These are phyloP conservation scores for Diphasiastrum complanatum DNA, from an alignment of 83 land plant species.

Conservation along the genomic window DNA sequence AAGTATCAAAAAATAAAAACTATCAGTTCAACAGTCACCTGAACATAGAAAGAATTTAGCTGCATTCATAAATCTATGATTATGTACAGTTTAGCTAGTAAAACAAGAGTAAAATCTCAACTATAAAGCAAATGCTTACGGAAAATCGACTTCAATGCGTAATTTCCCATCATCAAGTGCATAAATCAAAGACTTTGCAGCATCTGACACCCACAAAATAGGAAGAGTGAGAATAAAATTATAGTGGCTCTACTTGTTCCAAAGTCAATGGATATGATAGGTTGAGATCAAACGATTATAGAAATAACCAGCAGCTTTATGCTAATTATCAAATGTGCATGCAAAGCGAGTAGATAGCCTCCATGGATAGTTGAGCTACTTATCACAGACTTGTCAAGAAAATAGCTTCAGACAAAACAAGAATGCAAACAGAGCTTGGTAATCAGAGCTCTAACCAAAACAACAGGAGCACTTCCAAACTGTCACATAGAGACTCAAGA, in stretches of 20 bases:
- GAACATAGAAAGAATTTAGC: constrained; percentile 4
- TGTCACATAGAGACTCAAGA: too few species aligned
- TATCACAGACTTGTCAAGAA: too few species aligned
- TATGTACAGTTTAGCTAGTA: not conserved
- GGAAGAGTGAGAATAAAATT: not conserved
- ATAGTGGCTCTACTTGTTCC: not conserved
- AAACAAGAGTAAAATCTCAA: not conserved
- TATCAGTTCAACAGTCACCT: not conserved
- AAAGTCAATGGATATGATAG: too few species aligned
- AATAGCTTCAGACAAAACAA: too few species aligned
- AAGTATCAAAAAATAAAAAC: not conserved
- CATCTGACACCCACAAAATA: constrained; percentile 33
- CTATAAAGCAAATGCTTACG: constrained; percentile 38
- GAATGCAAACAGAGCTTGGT: too few species aligned
- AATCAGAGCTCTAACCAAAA: too few species aligned
- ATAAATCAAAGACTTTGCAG: constrained; percentile 52
- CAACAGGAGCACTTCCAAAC: too few species aligned
- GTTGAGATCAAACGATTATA: too few species aligned
- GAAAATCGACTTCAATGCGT: constrained; percentile 92
- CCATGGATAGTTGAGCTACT: too few species aligned
- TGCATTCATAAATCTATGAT: not conserved
- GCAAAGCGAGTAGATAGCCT: too few species aligned
- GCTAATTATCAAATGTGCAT: too few species aligned
- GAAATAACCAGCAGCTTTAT: too few species aligned
- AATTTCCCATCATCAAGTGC: constrained; percentile 69